phyloP scores from a whole-genome alignment of 2,329 filamentous ascomycete species.

The Dactylellina sp. region DNA sequence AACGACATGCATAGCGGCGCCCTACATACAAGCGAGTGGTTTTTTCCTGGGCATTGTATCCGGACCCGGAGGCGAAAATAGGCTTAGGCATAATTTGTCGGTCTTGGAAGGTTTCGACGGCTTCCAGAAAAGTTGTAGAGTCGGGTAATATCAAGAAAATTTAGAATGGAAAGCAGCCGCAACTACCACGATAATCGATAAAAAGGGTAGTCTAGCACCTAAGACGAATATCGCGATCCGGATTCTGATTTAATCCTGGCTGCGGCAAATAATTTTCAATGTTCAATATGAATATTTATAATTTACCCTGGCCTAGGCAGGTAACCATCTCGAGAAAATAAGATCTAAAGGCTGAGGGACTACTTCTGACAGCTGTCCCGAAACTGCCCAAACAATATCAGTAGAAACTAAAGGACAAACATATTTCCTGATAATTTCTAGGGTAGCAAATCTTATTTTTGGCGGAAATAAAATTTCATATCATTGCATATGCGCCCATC shows the following conservation, averaged over 20 bases:
- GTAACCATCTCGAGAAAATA: too few species aligned
- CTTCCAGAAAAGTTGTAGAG: slow-evolving; percentile 42
- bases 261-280: neutral
- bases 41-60: neutral
- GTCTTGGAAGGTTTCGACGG: slow-evolving; percentile 14
- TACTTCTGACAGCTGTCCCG: too few species aligned
- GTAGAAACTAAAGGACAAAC: too few species aligned
- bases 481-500: too few species aligned
- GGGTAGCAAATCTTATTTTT: too few species aligned
- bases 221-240: neutral
- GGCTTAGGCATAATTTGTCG: slow-evolving; percentile 13
- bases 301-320: too few species aligned
- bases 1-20: slow-evolving; percentile 11
- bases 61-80: slow-evolving; percentile 28
- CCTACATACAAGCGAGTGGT: neutral
- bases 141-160: slow-evolving; percentile 31
- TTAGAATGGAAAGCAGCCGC: slow-evolving; percentile 24
- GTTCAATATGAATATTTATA: too few species aligned
- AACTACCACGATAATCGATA: slow-evolving; percentile 27
- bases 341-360: too few species aligned
- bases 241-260: neutral
- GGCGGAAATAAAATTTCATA: too few species aligned
- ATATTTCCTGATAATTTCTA: too few species aligned
- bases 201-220: neutral
- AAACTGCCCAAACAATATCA: too few species aligned